Evolutionary conservation across 495 filamentous ascomycete genomes (phyloP), one percentile per base, ranked within the genome.

Genomic region (Cenococcum geophilum): DNA sequence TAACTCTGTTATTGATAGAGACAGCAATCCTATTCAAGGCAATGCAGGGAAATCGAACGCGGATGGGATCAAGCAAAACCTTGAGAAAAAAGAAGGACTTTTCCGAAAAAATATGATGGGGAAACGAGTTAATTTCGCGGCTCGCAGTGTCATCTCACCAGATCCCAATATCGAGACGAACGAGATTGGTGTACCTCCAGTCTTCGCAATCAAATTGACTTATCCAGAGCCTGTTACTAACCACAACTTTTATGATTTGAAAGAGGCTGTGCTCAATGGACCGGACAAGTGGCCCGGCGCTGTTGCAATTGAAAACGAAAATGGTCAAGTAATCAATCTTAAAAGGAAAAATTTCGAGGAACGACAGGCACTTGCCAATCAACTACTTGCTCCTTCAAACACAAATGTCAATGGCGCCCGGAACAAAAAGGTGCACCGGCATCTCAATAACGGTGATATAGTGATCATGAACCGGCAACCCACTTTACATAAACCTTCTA

Each of bases 81-180:
- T 99, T 16, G 95, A 99, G 75, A 97, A 97, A 80, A 99, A 99
- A 75, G 95, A 99, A 70, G 95, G 95, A 50, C 76, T 99, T 51
- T 97, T 99, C 79, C 80, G 95, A 66, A 97, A 92, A 80, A 95
- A 99, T 77, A 97, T 99, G 92, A 99, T 99, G 95, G 95, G 95
- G 51, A 99, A 99, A 78, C 89, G 95, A 76, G 95, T 99, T 73
- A 97, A 99, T 74, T 97, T 91, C 72, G 95, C 95, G 58, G 95
- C 95, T 55, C 87, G 95, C 72, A 93, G 87, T 79, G 95, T 99
- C 67, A 99, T 99, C 63, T 97, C 92, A 32, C 93, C 95, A 1
- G 95, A 99, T 72, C 95, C 95, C 4, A 97, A 96, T 68, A 93
- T 99, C 68, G 95, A 99, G 75, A 97, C 92, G 18, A 95, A 92